Conservation (phyloP, 148 eudicot genomes). For the Rhododendron griersonianum region DNA sequence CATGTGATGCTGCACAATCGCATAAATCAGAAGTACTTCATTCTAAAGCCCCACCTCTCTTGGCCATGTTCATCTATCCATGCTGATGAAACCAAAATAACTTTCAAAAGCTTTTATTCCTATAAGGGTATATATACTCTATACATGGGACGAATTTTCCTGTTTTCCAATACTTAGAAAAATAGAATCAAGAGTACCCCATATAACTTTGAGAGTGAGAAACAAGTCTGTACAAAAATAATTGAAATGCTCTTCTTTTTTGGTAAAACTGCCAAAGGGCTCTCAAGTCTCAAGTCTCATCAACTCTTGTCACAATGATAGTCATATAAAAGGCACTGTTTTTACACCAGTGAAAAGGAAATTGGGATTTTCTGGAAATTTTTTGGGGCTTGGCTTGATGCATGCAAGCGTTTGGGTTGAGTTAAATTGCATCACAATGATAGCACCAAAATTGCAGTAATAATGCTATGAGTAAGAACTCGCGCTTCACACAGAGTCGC, state of each 20-base stretch:
- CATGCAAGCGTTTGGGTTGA: not conserved
- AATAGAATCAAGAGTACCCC: not conserved
- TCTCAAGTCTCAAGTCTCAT: not conserved
- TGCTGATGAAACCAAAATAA: not conserved
- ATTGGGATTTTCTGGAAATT: not conserved
- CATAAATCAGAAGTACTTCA: not conserved
- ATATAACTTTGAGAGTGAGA: not conserved
- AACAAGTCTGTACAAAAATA: not conserved
- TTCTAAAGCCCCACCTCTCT: not conserved
- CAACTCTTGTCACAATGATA: not conserved
- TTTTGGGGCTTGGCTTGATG: not conserved
- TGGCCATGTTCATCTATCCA: not conserved
- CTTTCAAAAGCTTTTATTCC: not conserved
- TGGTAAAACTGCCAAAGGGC: not conserved
- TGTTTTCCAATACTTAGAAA: not conserved
- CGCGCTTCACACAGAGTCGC: too few species aligned
- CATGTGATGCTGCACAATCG: not conserved
- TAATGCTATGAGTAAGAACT: too few species aligned
- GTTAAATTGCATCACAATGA: not conserved
- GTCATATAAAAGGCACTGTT: not conserved
- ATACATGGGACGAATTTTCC: not conserved
- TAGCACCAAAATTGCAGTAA: too few species aligned
- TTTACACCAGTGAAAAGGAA: not conserved
- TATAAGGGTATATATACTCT: not conserved
- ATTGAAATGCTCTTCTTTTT: not conserved